Conservation (phyloP, 352 stramenopile species). For the Globisporangium cederbergense region DNA sequence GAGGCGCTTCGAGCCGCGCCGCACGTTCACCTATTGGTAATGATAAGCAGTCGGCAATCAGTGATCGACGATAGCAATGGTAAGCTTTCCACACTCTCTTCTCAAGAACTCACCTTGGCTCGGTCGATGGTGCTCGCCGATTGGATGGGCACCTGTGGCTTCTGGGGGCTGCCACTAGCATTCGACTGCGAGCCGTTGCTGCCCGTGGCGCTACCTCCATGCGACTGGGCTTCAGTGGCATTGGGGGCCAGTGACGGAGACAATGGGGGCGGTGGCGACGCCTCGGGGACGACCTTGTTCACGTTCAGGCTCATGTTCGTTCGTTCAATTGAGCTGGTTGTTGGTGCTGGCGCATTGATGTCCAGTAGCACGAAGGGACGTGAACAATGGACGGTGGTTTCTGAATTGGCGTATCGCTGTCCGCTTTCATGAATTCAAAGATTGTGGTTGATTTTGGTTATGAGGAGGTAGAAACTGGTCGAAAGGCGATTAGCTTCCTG, state of each 20-base stretch:
- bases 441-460: not conserved
- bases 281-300: constrained; percentile 19
- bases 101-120: constrained; percentile 15
- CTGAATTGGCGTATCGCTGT: not conserved
- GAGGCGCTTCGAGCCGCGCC: constrained; percentile 22
- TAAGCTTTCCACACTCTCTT: too few species aligned
- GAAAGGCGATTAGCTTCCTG: not conserved
- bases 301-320: constrained; percentile 13
- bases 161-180: not conserved
- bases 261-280: not conserved
- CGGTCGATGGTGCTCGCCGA: constrained; percentile 19
- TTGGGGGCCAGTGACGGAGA: not conserved
- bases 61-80: too few species aligned
- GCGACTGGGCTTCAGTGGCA: not conserved
- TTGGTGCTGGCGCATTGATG: not conserved
- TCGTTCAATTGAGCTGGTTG: not conserved
- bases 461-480: not conserved
- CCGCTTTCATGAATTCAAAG: not conserved
- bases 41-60: not conserved
- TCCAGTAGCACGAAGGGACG: not conserved
- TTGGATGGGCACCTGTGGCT: not conserved
- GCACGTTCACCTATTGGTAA: constrained; percentile 26
- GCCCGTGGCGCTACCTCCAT: not conserved
- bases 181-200: not conserved
- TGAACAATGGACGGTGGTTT: not conserved